Conservation (phyloP, 139 green algal species). For the Microglena sp. region DNA sequence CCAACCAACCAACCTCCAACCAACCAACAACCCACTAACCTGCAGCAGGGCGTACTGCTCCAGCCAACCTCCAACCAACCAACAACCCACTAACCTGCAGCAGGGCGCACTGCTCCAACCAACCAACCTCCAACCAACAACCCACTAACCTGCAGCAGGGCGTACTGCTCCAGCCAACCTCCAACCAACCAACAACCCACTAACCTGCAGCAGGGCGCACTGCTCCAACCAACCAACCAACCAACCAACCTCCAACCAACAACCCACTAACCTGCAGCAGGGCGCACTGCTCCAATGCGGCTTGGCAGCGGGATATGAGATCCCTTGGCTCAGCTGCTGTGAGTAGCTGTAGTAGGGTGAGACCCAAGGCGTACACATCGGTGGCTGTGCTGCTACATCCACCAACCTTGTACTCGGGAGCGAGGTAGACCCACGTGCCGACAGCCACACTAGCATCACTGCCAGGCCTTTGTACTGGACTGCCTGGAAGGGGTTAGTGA, state of each 20-base stretch:
- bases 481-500: background rate
- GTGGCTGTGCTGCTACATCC: conserved; percentile 23
- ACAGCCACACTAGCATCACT: conserved; percentile 20
- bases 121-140: no score
- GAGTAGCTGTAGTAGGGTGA: conserved; percentile 28
- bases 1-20: no score
- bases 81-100: no score
- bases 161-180: no score
- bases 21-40: no score
- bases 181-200: no score
- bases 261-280: background rate
- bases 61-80: no score
- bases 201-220: no score
- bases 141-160: no score
- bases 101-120: no score
- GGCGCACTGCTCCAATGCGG: conserved; percentile 16
- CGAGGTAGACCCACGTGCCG: conserved; percentile 34
- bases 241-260: background rate
- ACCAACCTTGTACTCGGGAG: conserved; percentile 28
- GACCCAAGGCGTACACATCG: conserved; percentile 28
- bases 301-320: conserved; percentile 15
- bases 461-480: background rate
- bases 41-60: no score
- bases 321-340: conserved; percentile 12
- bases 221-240: background rate